These are phyloP conservation scores for Dendrobium nobile DNA, from an alignment of 106 monocot species.

Conservation along the genomic window DNA sequence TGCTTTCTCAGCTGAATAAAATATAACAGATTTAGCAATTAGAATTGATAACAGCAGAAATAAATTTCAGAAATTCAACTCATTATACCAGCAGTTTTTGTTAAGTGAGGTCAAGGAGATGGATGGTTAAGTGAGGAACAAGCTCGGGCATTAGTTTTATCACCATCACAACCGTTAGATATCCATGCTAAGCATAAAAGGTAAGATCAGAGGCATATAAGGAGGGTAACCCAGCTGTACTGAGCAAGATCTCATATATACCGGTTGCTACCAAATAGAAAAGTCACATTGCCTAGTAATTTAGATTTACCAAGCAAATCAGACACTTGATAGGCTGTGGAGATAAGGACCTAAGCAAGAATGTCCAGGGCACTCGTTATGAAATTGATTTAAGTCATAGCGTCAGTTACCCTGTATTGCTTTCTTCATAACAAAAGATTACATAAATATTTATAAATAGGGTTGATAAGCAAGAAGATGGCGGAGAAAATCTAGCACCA, in stretches of 20 bases:
- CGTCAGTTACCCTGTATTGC: not conserved
- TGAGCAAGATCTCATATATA: not conserved
- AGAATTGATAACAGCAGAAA: not conserved
- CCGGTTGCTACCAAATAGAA: not conserved
- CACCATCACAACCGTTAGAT: not conserved
- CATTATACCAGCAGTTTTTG: not conserved
- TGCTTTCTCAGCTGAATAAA: constrained; percentile 67
- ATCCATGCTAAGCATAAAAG: not conserved
- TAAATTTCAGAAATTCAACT: not conserved
- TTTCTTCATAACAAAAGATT: not conserved
- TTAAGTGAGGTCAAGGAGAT: not conserved
- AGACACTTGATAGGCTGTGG: not conserved
- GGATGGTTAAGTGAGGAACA: not conserved
- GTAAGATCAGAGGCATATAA: not conserved
- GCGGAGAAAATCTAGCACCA: not conserved
- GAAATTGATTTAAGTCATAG: not conserved
- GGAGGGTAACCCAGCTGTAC: not conserved
- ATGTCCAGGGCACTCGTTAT: not conserved
- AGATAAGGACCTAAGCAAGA: not conserved
- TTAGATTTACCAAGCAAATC: not conserved
- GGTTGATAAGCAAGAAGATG: not conserved
- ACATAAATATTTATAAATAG: too few relatives aligned
- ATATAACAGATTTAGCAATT: not conserved
- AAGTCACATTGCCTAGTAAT: not conserved
- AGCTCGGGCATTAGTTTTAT: not conserved